Conservation (phyloP, 2,329 filamentous ascomycete genomes). For the Colletotrichum scovillei region DNA sequence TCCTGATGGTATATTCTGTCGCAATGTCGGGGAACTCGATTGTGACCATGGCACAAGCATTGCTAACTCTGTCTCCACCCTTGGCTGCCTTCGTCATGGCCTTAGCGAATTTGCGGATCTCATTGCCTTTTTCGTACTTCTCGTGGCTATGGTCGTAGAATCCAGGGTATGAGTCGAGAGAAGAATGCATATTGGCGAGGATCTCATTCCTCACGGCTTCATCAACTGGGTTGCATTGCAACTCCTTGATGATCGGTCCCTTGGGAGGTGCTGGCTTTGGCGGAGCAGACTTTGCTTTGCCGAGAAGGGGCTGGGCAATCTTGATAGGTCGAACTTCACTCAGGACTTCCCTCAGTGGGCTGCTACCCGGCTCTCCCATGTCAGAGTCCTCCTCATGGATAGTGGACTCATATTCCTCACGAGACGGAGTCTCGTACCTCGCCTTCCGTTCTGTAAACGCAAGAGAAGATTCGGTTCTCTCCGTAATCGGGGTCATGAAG, state of each 20-base stretch:
- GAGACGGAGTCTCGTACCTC: constrained; percentile 38
- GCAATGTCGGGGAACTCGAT: constrained; percentile 75
- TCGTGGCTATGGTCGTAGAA: constrained; percentile 79
- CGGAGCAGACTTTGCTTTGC: constrained; percentile 53
- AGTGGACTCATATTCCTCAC: constrained; percentile 42
- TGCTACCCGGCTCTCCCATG: constrained; percentile 67
- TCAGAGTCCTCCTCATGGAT: constrained; percentile 46
- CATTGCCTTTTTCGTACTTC: constrained; percentile 73
- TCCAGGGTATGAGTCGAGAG: constrained; percentile 79
- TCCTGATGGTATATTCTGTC: constrained; percentile 80
- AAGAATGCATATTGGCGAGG: constrained; percentile 77
- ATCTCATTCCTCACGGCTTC: constrained; percentile 80
- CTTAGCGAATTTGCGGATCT: constrained; percentile 87
- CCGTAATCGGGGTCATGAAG: constrained; percentile 99
- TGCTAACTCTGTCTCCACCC: constrained; percentile 70
- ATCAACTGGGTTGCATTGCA: constrained; percentile 90
- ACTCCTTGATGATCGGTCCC: constrained; percentile 82
- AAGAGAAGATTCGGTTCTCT: constrained; percentile 91
- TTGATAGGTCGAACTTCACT: constrained; percentile 61
- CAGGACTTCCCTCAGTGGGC: constrained; percentile 76
- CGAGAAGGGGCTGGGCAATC: constrained; percentile 63
- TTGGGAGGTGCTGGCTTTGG: constrained; percentile 60
- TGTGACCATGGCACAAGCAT: constrained; percentile 68
- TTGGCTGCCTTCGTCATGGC: constrained; percentile 67
- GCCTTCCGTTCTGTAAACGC: constrained; percentile 45